Evolutionary conservation across 345 rosid species (phyloP).

Genomic region (Citrus inodora): DNA sequence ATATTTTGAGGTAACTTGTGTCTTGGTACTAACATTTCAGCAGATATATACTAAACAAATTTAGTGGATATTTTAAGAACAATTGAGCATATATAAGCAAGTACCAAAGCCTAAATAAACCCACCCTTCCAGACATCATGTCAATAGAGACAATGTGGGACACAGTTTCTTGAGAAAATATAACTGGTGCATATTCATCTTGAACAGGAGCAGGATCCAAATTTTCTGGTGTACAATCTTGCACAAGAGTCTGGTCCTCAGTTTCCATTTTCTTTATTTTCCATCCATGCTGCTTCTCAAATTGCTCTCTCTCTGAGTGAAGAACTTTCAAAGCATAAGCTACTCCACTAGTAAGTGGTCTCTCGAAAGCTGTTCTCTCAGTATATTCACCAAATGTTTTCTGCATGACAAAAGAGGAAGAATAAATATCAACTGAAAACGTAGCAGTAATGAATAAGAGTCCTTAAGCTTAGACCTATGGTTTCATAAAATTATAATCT

Average conservation of each 20-base stretch:
- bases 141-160: slow-evolving; percentile 93
- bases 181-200: slow-evolving; percentile 95
- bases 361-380: slow-evolving; percentile 91
- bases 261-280: slow-evolving; percentile 89
- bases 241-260: slow-evolving; percentile 82
- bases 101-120: slow-evolving; percentile 14
- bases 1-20: not conserved
- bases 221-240: slow-evolving; percentile 74
- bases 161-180: slow-evolving; percentile 93
- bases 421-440: not conserved
- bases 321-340: slow-evolving; percentile 93
- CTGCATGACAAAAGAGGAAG: slow-evolving; percentile 37
- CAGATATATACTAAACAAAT: not conserved
- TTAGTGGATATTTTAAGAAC: not conserved
- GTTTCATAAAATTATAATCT: not conserved
- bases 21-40: not conserved
- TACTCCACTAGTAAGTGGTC: slow-evolving; percentile 99
- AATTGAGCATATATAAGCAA: not conserved
- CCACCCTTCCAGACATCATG: slow-evolving; percentile 98
- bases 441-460: not conserved
- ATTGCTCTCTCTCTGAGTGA: slow-evolving; percentile 75
- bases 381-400: slow-evolving; percentile 87
- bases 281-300: slow-evolving; percentile 81
- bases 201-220: slow-evolving; percentile 89
- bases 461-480: not conserved